Percentiles rank a stretch among this genome's conserved stretches.
Evolutionary conservation across 169 alveolate species (phyloP).

Genomic region (Eimeria praecox): DNA sequence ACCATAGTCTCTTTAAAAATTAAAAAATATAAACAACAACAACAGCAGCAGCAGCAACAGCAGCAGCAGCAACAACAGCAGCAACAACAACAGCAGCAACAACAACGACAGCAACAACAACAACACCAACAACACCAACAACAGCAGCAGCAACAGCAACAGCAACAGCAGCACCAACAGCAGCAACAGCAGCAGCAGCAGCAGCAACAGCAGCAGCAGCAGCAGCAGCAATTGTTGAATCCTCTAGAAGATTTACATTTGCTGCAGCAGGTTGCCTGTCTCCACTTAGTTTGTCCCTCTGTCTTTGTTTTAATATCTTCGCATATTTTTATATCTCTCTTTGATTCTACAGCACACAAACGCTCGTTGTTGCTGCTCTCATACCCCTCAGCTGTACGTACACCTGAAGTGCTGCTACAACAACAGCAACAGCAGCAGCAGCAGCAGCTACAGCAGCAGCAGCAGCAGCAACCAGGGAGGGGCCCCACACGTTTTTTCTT

Average conservation of each 20-base stretch:
- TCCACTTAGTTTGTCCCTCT: neutral
- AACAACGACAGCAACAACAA: neutral
- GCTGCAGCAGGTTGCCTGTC: neutral
- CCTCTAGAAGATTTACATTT: neutral
- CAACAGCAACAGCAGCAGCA: constrained; percentile 13
- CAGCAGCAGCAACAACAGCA: neutral
- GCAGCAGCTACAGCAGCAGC: neutral
- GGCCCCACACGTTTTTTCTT: neutral
- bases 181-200: neutral
- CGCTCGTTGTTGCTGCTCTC: neutral
- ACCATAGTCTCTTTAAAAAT: too few species aligned
- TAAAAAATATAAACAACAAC: neutral
- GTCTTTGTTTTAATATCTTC: neutral
- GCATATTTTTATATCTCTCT: neutral
- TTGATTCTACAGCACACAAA: neutral
- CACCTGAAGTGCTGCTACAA: neutral
- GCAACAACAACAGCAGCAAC: neutral
- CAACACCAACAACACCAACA: neutral
- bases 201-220: constrained; percentile 6
- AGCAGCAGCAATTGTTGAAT: neutral
- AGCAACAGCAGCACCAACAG: neutral
- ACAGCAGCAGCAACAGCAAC: neutral
- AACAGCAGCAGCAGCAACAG: neutral
- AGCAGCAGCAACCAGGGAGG: neutral
- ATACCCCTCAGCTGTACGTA: neutral